Conservation (phyloP, 2,329 filamentous ascomycete genomes). For the Beauveria caledonica region DNA sequence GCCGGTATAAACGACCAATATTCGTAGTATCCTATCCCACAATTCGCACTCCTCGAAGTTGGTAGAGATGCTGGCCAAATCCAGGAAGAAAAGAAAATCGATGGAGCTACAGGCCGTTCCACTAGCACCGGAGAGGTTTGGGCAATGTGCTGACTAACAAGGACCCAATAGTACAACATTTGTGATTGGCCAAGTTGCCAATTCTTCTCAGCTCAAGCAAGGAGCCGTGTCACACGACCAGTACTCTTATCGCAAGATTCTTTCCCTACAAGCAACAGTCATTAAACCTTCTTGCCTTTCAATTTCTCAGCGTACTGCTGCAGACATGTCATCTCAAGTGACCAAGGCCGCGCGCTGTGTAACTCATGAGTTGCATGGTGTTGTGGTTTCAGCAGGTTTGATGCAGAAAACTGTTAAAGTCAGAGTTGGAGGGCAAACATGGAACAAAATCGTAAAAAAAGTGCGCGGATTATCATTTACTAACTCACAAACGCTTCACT, state of each 20-base stretch:
- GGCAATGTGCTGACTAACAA: constrained; percentile 3
- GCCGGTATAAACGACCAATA: background rate
- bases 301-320: background rate
- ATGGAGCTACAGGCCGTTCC: background rate
- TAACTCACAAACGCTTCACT: background rate
- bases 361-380: constrained; percentile 49
- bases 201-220: background rate
- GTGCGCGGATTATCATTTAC: constrained; percentile 31
- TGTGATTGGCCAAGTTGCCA: background rate
- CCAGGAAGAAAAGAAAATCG: background rate
- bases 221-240: background rate
- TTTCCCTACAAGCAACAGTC: background rate
- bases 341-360: constrained; percentile 34
- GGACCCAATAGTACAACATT: no score
- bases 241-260: background rate
- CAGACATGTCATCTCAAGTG: constrained; percentile 32
- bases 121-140: background rate
- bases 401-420: constrained; percentile 78
- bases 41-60: background rate
- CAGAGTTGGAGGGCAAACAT: constrained; percentile 60
- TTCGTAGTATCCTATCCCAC: background rate
- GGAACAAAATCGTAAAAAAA: constrained; percentile 67
- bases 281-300: background rate
- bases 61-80: background rate
- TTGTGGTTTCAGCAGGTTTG: constrained; percentile 69